Conservation (phyloP, 495 filamentous ascomycete species). For the Tetracladium marchalianum region DNA sequence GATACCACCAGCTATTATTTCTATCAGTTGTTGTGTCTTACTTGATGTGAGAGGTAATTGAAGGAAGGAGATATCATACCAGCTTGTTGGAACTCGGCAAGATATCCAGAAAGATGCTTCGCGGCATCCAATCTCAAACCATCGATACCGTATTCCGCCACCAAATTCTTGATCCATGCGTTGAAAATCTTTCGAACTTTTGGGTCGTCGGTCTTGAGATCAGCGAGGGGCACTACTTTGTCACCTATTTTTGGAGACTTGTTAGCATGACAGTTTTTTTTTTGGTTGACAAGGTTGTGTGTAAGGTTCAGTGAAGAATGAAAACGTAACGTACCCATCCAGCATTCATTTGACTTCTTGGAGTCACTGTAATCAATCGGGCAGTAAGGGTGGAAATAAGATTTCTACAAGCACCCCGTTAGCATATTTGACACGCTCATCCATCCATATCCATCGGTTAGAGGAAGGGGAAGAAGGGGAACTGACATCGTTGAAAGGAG, state of each 20-base stretch:
- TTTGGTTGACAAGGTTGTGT: too few relatives aligned
- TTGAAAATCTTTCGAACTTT: conserved; percentile 49
- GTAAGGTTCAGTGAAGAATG: too few relatives aligned
- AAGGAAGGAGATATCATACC: conserved; percentile 3
- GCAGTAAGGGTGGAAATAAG: conserved; percentile 62
- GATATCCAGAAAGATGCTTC: conserved; percentile 52
- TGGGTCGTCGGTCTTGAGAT: conserved; percentile 54
- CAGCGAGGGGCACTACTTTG: conserved; percentile 50
- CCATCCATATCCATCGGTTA: conserved; percentile 2
- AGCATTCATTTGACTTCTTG: conserved; percentile 26
- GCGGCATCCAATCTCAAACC: conserved; percentile 71
- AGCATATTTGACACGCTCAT: neutral
- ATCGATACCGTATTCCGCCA: conserved; percentile 65
- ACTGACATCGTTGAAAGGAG: conserved; percentile 49
- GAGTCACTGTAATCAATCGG: conserved; percentile 55
- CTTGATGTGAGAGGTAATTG: neutral
- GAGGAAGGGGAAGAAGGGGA: neutral
- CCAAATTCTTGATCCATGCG: conserved; percentile 53
- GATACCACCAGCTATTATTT: conserved; percentile 53
- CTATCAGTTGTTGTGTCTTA: neutral
- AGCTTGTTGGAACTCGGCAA: conserved; percentile 40
- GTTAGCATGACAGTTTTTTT: too few relatives aligned
- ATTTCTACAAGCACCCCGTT: too few relatives aligned
- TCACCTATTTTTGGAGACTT: conserved; percentile 33
- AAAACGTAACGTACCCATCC: conserved; percentile 14